phyloP scores from a whole-genome alignment of 2,329 filamentous ascomycete species.

The Exophiala sp. region DNA sequence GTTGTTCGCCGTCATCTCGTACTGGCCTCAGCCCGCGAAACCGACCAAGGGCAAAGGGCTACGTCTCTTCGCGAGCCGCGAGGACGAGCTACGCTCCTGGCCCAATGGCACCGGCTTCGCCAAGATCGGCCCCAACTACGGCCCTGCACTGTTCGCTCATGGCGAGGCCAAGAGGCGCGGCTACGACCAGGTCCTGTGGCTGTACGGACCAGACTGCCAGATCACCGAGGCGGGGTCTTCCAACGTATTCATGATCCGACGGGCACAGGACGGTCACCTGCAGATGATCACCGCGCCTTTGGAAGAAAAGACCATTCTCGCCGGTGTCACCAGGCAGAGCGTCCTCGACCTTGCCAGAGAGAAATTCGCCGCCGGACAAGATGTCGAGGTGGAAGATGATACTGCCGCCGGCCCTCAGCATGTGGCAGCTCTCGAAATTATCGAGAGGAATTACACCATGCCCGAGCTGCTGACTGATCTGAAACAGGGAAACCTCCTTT shows the following conservation, averaged over 20 bases:
- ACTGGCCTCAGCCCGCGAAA: conserved; percentile 26
- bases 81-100: conserved; percentile 87
- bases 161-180: conserved; percentile 68
- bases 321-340: conserved; percentile 78
- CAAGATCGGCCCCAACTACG: conserved; percentile 93
- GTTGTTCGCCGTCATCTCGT: conserved; percentile 56
- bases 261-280: conserved; percentile 46
- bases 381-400: too few relatives aligned
- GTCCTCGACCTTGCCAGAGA: conserved; percentile 69
- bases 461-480: conserved; percentile 69
- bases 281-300: conserved; percentile 81
- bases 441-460: conserved; percentile 82
- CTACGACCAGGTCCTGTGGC: conserved; percentile 90
- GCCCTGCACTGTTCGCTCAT: conserved; percentile 75
- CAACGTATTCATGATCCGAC: conserved; percentile 87
- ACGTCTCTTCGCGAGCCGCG: conserved; percentile 62
- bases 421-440: conserved; percentile 69
- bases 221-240: conserved; percentile 89
- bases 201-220: conserved; percentile 71
- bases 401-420: too few relatives aligned
- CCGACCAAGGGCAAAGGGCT: conserved; percentile 15
- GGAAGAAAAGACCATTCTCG: conserved; percentile 77
- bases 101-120: conserved; percentile 88
- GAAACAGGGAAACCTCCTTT: conserved; percentile 71
- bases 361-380: too few relatives aligned